Base-by-base conservation (phyloP, 1,139 yeast genomes). In the Arxiozyma telluris region DNA sequence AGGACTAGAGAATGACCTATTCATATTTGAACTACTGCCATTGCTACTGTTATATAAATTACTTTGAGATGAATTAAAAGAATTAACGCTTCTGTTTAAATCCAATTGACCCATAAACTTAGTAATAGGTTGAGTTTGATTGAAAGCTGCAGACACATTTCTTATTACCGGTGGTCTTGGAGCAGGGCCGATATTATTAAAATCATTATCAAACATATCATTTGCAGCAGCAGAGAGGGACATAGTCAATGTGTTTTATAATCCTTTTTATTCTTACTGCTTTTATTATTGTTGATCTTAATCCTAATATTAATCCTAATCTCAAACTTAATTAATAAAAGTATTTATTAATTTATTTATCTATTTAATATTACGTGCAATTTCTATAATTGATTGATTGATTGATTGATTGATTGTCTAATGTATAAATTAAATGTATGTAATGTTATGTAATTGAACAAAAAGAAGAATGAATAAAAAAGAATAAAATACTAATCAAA, bases 141-240 rank as follows among this genome's bases (percentile, higher is more conserved):
- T 68, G 53, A 57, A 67, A 11, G 62, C 65, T 7, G 56, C 58
- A 50, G 54, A 51, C 25, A 53, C 50, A 6, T 49, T 21, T 45
- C 62, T 34, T 38, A 41, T 22, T 3, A 34, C 60, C 4, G 77
- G 76, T 0, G 77, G 77, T 58, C 68, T 68, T 21, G 77, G 77
- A 17, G 77, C 76, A 39, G 76, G 76, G 1, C 77, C 76, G 49
- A 73, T 66, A 57, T 73, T 73, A 51, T 72, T 71, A 62, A 74
- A 73, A 55, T 72, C 76, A 46, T 66, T 60, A 43, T 68, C 70
- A 22, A 71, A 59, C 60, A 72, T 58, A 57, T 66, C 75, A 56
- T 79, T 74, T 20, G 84, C 76, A 7, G 76, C 71, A n/a, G 76
- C 71, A 23, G 75, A 71, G 41, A 72, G 65, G 8, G 76, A 71